Evolutionary conservation across 306 rosid species (phyloP), one percentile per base, ranked within the genome.

Genomic region (Neltuma alba): DNA sequence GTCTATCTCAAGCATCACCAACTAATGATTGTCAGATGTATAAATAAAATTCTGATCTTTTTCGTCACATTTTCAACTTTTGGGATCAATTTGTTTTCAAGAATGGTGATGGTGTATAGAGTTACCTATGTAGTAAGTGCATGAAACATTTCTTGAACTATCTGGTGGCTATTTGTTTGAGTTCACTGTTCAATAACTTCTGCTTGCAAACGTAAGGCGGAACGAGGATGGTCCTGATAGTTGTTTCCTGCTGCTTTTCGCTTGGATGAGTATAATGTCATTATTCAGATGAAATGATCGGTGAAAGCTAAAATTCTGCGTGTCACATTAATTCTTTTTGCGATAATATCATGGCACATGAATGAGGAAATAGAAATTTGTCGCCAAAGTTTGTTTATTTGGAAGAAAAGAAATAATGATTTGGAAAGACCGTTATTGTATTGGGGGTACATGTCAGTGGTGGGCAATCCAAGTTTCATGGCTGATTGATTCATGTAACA

Each of bases 401-500:
- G 36, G 36, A 54, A 73, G 15, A 52, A 50, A 54, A 31, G 14
- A 54, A 54, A 54, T 27, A 40, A 40, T 75, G 44, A 6, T 75
- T 60, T 13, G 12, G 20, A 60, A 60, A 12, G 2, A 41, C 9
- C 20, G 20, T 28, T 28, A 15, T 23, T 38, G 37, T 5, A 16
- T 57, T 38, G 54, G 47, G 15, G 33, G 12, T 38, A 9, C 47
- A n/a, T 18, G 54, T 72, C 23, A 9, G 5, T 18, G 38, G 27
- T 28, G 54, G 27, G 16, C 50, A 58, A 40, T 57, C 38, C 31
- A 6, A 7, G 15, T 75, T 47, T 36, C 18, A 33, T 61, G 45
- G 55, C 42, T 2, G 69, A 52, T 54, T 67, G 34, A 36, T 69
- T 23, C 33, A 45, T 75, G 55, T 69, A 42, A 55, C 72, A 38